phyloP scores from a whole-genome alignment of 106 monocot species.

The Cymbidium sinense region DNA sequence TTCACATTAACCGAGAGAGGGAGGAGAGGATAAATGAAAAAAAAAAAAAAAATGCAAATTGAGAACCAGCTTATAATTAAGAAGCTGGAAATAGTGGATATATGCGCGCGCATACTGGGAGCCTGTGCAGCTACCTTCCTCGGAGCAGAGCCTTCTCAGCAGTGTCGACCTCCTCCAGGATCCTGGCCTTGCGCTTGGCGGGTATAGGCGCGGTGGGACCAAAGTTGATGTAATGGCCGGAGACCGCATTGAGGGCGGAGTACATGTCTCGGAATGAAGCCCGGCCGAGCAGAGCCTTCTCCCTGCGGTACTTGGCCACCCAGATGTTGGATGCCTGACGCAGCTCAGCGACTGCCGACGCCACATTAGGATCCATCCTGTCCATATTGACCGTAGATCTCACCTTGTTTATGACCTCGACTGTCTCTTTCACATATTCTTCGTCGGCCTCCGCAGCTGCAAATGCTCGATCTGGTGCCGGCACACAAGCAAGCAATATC shows the following conservation, averaged over 20 bases:
- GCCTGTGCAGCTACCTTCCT: constrained; percentile 28
- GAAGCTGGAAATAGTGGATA: no score
- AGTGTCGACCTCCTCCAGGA: constrained; percentile 88
- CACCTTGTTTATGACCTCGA: constrained; percentile 72
- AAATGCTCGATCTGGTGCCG: neutral
- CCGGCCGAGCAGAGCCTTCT: constrained; percentile 74
- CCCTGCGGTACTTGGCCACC: constrained; percentile 93
- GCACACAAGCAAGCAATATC: neutral
- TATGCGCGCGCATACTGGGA: no score
- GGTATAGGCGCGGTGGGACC: constrained; percentile 94
- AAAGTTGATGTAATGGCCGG: constrained; percentile 96
- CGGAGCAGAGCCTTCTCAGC: constrained; percentile 89
- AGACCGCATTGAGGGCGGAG: constrained; percentile 94
- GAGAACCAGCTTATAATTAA: no score
- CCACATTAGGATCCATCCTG: constrained; percentile 59
- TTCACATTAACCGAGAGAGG: no score
- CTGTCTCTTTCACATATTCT: constrained; percentile 88
- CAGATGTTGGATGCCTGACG: constrained; percentile 78
- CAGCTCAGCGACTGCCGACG: constrained; percentile 63
- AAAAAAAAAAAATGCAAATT: no score
- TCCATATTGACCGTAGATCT: constrained; percentile 59
- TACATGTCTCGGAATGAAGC: constrained; percentile 89
- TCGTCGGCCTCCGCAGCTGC: constrained; percentile 37
- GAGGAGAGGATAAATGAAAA: no score
- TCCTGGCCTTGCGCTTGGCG: constrained; percentile 75